Base-by-base conservation (phyloP, 768 basidiomycete species). In the Pisolithus sp. region DNA sequence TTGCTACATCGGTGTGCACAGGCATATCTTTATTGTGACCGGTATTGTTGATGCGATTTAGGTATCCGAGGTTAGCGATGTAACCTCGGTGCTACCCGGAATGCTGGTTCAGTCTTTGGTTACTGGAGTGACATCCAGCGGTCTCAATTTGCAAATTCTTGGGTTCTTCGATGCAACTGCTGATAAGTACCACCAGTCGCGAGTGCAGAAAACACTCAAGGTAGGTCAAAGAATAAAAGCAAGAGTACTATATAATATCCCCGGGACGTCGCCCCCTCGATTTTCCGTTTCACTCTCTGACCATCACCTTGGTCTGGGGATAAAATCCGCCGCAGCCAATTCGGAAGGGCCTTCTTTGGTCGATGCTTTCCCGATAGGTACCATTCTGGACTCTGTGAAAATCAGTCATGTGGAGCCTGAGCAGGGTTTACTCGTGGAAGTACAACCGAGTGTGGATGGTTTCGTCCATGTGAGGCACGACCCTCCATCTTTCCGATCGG, bases 81-180 rank as follows among this genome's bases (percentile, higher is more conserved):
- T 89, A 49, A 76, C 81, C 4, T 94, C 93, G 2, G 68, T 98
- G 44, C 79, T 97, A 40, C 95, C 96, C 8, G 93, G 93, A 15
- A 75, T 80, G 23, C 76, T 94, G 17, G 91, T 94, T 20, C 83
- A 88, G 65, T 82, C 79, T 9, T 73, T 95, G 37, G 77, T 99
- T 51, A 96, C 93, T 2, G 81, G 82, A 18, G 76, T 87, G 20
- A 74, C 82, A 39, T 73, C 84, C 15, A 76, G 70, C 23, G 96
- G 96, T 17, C 71, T 97, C 31, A 89, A 89, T 64, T 71, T 98
- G 28, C 94, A 95, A 68, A 74, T 97, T 17, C 77, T 94, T 23
- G 93, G 92, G 0, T 94, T 87, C 67, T 98, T 93, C 68, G 86
- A 90, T 36, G 95, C 93, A 30, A 95, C 92, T 0, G 76, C 89